Conservation (phyloP, 352 stramenopile species). For the Phytophthora cactorum region DNA sequence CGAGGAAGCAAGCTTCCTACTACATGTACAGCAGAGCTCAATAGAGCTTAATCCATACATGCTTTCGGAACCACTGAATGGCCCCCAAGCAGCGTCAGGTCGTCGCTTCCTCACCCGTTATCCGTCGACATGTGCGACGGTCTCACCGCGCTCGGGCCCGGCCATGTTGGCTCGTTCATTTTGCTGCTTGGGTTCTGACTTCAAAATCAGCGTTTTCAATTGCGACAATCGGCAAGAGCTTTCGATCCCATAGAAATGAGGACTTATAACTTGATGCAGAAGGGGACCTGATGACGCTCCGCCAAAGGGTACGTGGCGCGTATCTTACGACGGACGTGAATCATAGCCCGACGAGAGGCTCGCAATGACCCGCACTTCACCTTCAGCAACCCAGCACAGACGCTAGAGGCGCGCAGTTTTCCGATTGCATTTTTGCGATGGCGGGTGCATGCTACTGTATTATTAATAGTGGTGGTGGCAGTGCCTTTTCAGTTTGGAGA, state of each 20-base stretch:
- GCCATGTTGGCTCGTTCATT: slow-evolving; percentile 26
- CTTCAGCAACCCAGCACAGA: neutral
- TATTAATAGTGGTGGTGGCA: too few relatives aligned
- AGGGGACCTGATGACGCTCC: slow-evolving; percentile 6
- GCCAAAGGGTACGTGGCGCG: slow-evolving; percentile 20
- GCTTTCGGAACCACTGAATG: slow-evolving; percentile 29
- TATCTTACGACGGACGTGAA: slow-evolving; percentile 31
- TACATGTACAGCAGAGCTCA: neutral
- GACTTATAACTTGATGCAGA: slow-evolving; percentile 3
- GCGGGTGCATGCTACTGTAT: neutral
- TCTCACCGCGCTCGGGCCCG: slow-evolving; percentile 11
- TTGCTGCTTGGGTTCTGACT: slow-evolving; percentile 34
- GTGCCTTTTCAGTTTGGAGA: neutral
- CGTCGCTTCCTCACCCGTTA: slow-evolving; percentile 31
- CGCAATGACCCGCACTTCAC: neutral
- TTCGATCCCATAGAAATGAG: slow-evolving; percentile 27
- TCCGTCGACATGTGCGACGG: slow-evolving; percentile 26
- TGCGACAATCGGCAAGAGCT: slow-evolving; percentile 13
- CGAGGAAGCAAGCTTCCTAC: neutral
- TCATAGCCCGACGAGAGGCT: slow-evolving; percentile 16
- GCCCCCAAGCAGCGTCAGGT: slow-evolving; percentile 18
- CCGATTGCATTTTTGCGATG: slow-evolving; percentile 2
- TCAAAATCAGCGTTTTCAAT: slow-evolving; percentile 6
- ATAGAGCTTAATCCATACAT: neutral
- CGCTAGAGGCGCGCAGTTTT: neutral